phyloP scores from a whole-genome alignment of 2,329 filamentous ascomycete species.

The Ceratocystis cubensis region DNA sequence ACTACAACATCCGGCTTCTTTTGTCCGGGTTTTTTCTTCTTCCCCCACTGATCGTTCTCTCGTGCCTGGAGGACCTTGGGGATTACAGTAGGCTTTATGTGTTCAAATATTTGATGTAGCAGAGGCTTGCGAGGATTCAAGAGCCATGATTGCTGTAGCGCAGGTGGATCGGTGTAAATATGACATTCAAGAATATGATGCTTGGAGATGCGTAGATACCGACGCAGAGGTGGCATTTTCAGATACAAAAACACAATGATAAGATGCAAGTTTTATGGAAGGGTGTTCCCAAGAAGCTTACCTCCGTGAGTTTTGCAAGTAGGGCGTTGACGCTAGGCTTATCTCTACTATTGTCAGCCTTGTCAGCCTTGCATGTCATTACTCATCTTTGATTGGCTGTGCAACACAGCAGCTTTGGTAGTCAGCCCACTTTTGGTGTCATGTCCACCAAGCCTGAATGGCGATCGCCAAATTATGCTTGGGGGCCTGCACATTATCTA shows the following conservation, averaged over 20 bases:
- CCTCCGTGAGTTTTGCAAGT: not conserved
- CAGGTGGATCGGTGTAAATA: slow-evolving; percentile 87
- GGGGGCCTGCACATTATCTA: not conserved
- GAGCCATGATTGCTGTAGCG: slow-evolving; percentile 71
- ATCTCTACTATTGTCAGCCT: slow-evolving; percentile 7
- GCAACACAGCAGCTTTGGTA: not conserved
- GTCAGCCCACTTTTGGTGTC: slow-evolving; percentile 7
- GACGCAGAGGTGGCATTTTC: slow-evolving; percentile 70
- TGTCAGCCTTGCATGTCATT: slow-evolving; percentile 17
- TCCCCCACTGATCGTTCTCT: slow-evolving; percentile 43
- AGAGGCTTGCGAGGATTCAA: slow-evolving; percentile 63
- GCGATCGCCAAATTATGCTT: not conserved
- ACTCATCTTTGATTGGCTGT: slow-evolving; percentile 11
- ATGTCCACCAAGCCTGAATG: not conserved
- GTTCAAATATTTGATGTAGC: slow-evolving; percentile 70
- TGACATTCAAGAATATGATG: slow-evolving; percentile 93
- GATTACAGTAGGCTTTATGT: slow-evolving; percentile 71
- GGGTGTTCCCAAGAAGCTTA: not conserved
- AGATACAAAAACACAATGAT: not conserved
- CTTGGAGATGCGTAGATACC: slow-evolving; percentile 84
- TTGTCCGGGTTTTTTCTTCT: slow-evolving; percentile 59
- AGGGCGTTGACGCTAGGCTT: no score
- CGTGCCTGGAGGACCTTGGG: slow-evolving; percentile 85
- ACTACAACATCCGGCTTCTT: slow-evolving; percentile 64
- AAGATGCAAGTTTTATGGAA: not conserved